Evolutionary conservation across 1,139 yeast species (phyloP), one percentile per base, ranked within the genome.

Genomic region (Candida glucosophila): DNA sequence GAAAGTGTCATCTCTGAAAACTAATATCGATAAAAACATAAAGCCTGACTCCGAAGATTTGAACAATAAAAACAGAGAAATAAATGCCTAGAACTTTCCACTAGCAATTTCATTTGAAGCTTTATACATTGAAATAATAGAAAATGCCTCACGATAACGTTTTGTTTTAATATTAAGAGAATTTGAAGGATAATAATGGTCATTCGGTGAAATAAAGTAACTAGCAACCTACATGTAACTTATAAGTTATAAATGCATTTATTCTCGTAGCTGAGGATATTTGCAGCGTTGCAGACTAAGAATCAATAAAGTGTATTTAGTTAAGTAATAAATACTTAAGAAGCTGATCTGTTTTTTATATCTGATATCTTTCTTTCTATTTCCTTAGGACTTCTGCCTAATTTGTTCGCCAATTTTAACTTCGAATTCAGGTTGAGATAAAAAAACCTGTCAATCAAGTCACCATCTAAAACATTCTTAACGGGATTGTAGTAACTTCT

Each of bases 391-490:
- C 70, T 52, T 32, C 77, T 57, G 22, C 74, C 81, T 36, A 80
- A 45, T 29, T 58, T 63, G 5, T 55, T 51, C 0, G 82, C 74
- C 23, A 82, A 62, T 19, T 42, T 46, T 17, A 63, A 50, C 41
- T 77, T 71, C 7, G 48, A 40, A 0, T 55, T 51, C 1, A 44
- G 45, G 2, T 51, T 44, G 19, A 79, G 47, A 6, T 41, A 41
- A 19, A 50, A 48, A 43, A 58, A 81, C 26, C 52, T 49, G 40
- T 85, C 96, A 27, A 90, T 59, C 15, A 83, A 57, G 47, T 90
- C 97, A 7, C 98, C 98, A 50, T 90, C 97, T 23, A 90, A 65
- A 2, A 82, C 76, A 29, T 74, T 68, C 37, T 76, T 77, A 5
- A 68, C 72, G 0, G 96, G 95, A 12, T 73, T 75, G 43, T 83